phyloP scores from a whole-genome alignment of 768 basidiomycete species.

The Panus rudis region DNA sequence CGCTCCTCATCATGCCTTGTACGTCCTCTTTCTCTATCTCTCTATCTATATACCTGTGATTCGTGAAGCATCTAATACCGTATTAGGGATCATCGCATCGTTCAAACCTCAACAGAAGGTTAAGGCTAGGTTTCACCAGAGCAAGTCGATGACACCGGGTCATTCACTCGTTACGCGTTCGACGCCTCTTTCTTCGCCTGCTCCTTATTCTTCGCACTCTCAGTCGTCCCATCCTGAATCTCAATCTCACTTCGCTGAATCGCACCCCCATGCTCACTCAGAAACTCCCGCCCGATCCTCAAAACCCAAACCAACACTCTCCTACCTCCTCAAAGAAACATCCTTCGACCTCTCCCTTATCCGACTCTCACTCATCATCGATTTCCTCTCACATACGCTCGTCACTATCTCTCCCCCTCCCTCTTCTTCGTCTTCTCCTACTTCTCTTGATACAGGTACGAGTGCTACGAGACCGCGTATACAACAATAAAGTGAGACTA shows the following conservation, averaged over 20 bases:
- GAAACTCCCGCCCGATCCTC: slow-evolving; percentile 7
- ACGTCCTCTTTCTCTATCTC: slow-evolving; percentile 19
- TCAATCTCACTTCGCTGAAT: background rate
- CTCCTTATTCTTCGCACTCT: slow-evolving; percentile 2
- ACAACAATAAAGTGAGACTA: too few species aligned
- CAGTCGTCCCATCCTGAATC: slow-evolving; percentile 3
- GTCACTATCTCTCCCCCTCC: slow-evolving; percentile 48
- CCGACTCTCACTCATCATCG: slow-evolving; percentile 57
- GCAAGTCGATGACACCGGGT: too few species aligned
- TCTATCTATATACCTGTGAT: too few species aligned
- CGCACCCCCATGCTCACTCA: background rate
- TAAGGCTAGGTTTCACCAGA: too few species aligned
- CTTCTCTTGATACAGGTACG: too few species aligned
- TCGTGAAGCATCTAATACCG: too few species aligned
- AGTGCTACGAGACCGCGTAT: too few species aligned
- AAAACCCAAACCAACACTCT: slow-evolving; percentile 40
- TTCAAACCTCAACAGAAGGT: slow-evolving; percentile 42
- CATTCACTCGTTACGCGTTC: slow-evolving; percentile 3
- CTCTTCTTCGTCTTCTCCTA: too few species aligned
- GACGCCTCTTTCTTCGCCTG: slow-evolving; percentile 6
- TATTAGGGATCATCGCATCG: slow-evolving; percentile 55
- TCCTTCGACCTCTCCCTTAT: slow-evolving; percentile 65
- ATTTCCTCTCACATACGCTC: slow-evolving; percentile 56
- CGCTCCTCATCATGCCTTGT: slow-evolving; percentile 67
- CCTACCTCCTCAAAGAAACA: slow-evolving; percentile 51